phyloP scores from a whole-genome alignment of 1,284 basidiomycete species.

The Ustilago nuda region DNA sequence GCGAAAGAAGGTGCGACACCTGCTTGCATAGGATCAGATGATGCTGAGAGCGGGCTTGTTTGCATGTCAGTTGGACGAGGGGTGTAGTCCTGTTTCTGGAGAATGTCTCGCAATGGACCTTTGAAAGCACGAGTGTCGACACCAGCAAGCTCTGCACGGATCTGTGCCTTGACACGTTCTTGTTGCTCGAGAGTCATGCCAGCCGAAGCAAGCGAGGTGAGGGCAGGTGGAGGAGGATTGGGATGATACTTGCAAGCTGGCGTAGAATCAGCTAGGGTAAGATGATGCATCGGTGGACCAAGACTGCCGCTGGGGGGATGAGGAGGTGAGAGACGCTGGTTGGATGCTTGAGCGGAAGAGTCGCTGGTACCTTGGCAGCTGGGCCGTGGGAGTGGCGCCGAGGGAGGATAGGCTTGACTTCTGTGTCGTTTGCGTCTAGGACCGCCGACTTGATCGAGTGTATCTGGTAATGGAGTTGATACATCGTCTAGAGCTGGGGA shows the following conservation, averaged over 20 bases:
- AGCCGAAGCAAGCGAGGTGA: conserved; percentile 22
- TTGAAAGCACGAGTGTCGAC: conserved; percentile 59
- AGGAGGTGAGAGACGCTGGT: conserved; percentile 24
- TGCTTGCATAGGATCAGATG: conserved; percentile 45
- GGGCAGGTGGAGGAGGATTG: conserved; percentile 12
- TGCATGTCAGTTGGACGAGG: conserved; percentile 37
- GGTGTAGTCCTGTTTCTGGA: conserved; percentile 48
- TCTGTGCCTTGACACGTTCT: conserved; percentile 46
- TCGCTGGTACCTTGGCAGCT: conserved; percentile 27
- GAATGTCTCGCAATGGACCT: conserved; percentile 55
- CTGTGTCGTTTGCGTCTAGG: conserved; percentile 52
- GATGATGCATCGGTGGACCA: conserved; percentile 50
- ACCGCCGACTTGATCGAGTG: conserved; percentile 24
- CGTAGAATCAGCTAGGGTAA: conserved; percentile 45
- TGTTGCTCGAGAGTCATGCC: conserved; percentile 44
- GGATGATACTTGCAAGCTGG: conserved; percentile 24
- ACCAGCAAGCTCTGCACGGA: conserved; percentile 52
- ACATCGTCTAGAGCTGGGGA: conserved; percentile 50
- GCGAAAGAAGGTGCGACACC: conserved; percentile 43
- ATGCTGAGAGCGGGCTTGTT: conserved; percentile 36
- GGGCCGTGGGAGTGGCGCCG: conserved; percentile 18
- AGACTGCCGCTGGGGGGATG: conserved; percentile 48
- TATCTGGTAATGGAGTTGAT: conserved; percentile 21
- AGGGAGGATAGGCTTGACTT: conserved; percentile 36
- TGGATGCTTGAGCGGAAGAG: conserved; percentile 23